Evolutionary conservation across 352 stramenopile genomes (phyloP), one percentile per base, ranked within the genome.

Genomic region (Globisporangium rhizosaccharum): DNA sequence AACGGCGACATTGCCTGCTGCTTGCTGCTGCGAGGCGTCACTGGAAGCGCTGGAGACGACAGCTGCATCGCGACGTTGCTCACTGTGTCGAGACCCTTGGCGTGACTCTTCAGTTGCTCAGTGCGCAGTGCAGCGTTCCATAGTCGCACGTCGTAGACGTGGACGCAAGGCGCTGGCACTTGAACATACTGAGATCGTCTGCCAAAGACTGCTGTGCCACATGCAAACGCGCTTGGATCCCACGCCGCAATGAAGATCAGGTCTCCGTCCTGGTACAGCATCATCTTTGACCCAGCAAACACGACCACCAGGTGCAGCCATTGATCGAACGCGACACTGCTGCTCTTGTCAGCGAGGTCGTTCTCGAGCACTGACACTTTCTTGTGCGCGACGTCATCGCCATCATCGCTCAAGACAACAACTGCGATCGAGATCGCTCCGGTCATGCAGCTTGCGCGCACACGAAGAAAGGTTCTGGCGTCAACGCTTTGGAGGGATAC

Each of bases 271-370:
- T 71, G 68, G n/a, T 76, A 75, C 2, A 86, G 11, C 23, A 42
- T 48, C 0, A 78, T 33, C 36, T 56, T 75, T 0, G 67, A 74
- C 1, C 73, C 74, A 44, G 66, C 70, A 39, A 79, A 67, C 0
- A 90, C 75, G 17, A 87, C 25, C n/a, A 71, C 70, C 15, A 88
- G 47, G 59, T 90, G 79, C 23, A 74, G 26, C 79, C 79, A 90
- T 39, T 79, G 46, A 20, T 63, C 65, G 39, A 62, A 52, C 3
- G 54, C 59, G 17, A 59, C 1, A 1, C 33, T 45, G 18, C 14
- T 17, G 1, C 14, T 36, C 20, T 37, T 3, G 14, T 15, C 41
- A 14, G 49, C 7, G 12, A 57, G 11, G 6, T 61, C 47, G 20
- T 48, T 57, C 15, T 54, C 36, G n/a, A 17, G 45, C 11, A 39